Evolutionary conservation across 169 alveolate species (phyloP).

Genomic region (Eimeria acervulina): DNA sequence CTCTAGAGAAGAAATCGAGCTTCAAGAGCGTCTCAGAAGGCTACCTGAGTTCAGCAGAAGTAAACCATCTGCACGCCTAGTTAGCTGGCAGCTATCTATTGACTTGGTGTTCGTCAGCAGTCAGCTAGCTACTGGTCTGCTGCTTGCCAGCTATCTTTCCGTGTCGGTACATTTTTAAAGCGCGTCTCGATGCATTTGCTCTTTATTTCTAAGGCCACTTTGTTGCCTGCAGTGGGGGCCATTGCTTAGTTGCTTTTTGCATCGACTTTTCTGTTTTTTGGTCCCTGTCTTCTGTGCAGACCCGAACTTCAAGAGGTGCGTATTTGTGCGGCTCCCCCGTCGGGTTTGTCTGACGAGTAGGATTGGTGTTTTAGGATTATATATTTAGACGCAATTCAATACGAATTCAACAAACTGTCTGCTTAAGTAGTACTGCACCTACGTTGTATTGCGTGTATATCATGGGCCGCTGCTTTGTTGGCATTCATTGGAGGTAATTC

Average conservation of each 20-base stretch:
- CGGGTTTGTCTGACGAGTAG: background rate
- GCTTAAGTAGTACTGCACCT: too few species aligned
- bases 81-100: background rate
- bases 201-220: background rate
- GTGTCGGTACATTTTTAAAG: background rate
- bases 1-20: constrained; percentile 66
- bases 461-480: too few species aligned
- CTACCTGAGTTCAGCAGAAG: constrained; percentile 81
- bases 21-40: constrained; percentile 72
- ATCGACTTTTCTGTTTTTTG: too few species aligned
- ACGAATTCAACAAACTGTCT: too few species aligned
- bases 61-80: background rate
- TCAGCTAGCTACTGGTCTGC: background rate
- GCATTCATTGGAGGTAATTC: too few species aligned
- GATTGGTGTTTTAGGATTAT: background rate
- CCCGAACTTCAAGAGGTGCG: constrained; percentile 68
- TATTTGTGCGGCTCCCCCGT: background rate
- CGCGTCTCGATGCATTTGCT: background rate
- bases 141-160: background rate
- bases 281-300: background rate
- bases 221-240: background rate
- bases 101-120: background rate
- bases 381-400: background rate
- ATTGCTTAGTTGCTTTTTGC: background rate
- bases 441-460: too few species aligned